Base-by-base conservation (phyloP, 441 rosid species). In the Erysimum pusillum region DNA sequence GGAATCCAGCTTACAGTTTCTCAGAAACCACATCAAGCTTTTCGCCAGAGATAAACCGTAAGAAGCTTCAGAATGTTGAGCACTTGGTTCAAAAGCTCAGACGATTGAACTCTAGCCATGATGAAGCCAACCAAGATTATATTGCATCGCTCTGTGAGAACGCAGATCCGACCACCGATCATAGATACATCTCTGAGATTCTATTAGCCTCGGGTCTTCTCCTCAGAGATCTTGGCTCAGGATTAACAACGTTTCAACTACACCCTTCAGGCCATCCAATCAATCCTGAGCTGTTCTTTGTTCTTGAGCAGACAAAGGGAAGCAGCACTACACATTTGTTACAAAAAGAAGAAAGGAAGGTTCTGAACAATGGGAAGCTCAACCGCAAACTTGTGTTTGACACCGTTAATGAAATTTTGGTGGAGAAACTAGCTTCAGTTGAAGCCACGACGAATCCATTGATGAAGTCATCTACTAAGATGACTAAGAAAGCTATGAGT, bases 171-270 rank as follows among this genome's bases (percentile, higher is more conserved):
- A 63, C 61, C 75, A 68, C 79, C 7, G 97, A 91, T 78, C 90
- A 90, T 79, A 85, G 97, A 82, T 95, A 95, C 86, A 85, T 94
- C 61, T 94, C 97, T 2, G 98, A 94, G 88, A 92, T 95, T 79
- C 69, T 95, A 22, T 80, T 95, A 80, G 93, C 98, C 59, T 95
- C 99, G 0, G 99, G 99, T 67, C 87, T 95, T 63, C 84, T 92
- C 61, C 93, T 95, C 42, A 86, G 91, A 79, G 98, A 92, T 79
- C 85, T 92, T 13, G 80, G 87, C 65, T 82, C 96, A 17, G 85
- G 83, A 76, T 77, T 84, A 80, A 77, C 90, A 18, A 77, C 89
- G 60, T 83, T 91, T 81, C 98, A 90, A 84, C 85, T 88, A 34
- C 97, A 95, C 68, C 81, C 88, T 53, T 90, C 98, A 34, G 98